Evolutionary conservation across 2,329 filamentous ascomycete species (phyloP).

Genomic region (Fusarium napiforme): DNA sequence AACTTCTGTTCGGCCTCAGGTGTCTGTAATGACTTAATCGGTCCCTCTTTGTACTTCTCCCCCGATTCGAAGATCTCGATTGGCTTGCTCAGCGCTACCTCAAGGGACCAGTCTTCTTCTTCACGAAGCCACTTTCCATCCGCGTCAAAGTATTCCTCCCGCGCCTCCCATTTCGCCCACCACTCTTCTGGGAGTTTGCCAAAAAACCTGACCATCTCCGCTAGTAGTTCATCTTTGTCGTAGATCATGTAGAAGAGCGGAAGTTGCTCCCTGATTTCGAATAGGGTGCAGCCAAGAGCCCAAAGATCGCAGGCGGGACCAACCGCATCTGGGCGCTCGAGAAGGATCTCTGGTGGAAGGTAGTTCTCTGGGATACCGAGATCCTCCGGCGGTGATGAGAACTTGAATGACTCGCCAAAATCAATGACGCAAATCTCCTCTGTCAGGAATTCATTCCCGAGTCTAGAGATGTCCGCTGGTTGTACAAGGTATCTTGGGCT

Average conservation of each 20-base stretch:
- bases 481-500: slow-evolving; percentile 41
- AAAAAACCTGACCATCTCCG: slow-evolving; percentile 44
- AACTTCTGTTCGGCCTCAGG: slow-evolving; percentile 33
- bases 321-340: slow-evolving; percentile 30
- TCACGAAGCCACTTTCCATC: slow-evolving; percentile 16
- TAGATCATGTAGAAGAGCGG: slow-evolving; percentile 45
- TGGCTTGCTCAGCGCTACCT: slow-evolving; percentile 8
- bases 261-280: slow-evolving; percentile 47
- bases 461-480: slow-evolving; percentile 3
- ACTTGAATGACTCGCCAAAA: slow-evolving; percentile 38
- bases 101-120: background rate
- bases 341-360: slow-evolving; percentile 43
- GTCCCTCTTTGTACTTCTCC: background rate
- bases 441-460: slow-evolving; percentile 6
- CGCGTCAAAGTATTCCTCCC: slow-evolving; percentile 38
- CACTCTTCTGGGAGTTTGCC: slow-evolving; percentile 47
- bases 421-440: slow-evolving; percentile 41
- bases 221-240: slow-evolving; percentile 45
- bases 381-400: slow-evolving; percentile 24
- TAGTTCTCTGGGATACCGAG: slow-evolving; percentile 46
- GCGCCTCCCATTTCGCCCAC: slow-evolving; percentile 46
- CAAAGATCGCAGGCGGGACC: slow-evolving; percentile 46
- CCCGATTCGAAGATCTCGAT: background rate
- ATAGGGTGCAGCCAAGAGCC: slow-evolving; percentile 50
- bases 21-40: background rate